phyloP scores from a whole-genome alignment of 768 basidiomycete genomes.

The Tylopilus subfusipes region DNA sequence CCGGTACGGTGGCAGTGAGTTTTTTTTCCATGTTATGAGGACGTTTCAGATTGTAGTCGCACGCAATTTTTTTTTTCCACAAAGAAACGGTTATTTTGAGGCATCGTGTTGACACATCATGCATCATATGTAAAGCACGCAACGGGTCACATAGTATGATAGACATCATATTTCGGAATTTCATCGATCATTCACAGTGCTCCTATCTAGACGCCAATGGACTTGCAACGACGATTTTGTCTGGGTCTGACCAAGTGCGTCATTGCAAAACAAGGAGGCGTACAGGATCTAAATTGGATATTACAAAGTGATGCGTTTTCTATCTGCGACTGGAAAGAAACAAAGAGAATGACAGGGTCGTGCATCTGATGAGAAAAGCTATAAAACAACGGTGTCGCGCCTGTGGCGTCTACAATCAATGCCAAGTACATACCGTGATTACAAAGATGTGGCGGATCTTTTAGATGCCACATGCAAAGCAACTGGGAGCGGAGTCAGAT shows the following conservation, averaged over 20 bases:
- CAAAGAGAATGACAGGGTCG: conserved; percentile 15
- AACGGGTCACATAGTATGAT: conserved; percentile 14
- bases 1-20: conserved; percentile 24
- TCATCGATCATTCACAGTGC: neutral
- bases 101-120: conserved; percentile 23
- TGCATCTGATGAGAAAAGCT: conserved; percentile 10
- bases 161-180: conserved; percentile 18
- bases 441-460: conserved; percentile 3
- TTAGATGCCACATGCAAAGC: conserved; percentile 9
- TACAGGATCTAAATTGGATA: conserved; percentile 8
- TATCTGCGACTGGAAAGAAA: neutral
- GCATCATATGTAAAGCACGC: conserved; percentile 21
- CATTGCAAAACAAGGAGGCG: conserved; percentile 6
- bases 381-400: neutral
- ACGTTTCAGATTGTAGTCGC: neutral
- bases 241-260: neutral
- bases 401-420: conserved; percentile 1
- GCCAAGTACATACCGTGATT: conserved; percentile 1
- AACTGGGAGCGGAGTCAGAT: conserved; percentile 18
- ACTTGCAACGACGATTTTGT: neutral
- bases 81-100: conserved; percentile 16
- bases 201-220: neutral
- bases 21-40: neutral
- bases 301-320: conserved; percentile 1
- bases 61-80: conserved; percentile 1